These are phyloP conservation scores for Talaromyces sp. DNA, from an alignment of 2,329 filamentous ascomycete species.

Conservation along the genomic window DNA sequence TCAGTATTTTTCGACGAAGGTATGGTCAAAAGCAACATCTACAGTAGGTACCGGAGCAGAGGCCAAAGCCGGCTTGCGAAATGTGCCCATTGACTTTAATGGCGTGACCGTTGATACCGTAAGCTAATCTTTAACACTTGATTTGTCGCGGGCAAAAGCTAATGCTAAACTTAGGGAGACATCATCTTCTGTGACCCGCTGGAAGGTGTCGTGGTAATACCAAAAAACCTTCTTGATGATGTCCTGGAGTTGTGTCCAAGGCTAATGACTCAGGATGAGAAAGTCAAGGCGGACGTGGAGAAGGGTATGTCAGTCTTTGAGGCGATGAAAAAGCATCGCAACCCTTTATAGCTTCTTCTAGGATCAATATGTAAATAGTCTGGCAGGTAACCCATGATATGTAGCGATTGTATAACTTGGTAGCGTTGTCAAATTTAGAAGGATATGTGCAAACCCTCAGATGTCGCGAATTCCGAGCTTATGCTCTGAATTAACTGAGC, in stretches of 20 bases:
- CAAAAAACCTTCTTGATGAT: slow-evolving; percentile 55
- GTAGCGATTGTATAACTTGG: no score
- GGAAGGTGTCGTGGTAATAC: slow-evolving; percentile 69
- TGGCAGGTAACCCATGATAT: neutral
- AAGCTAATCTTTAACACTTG: slow-evolving; percentile 19
- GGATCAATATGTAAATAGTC: neutral
- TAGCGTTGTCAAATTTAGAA: neutral
- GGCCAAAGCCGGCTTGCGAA: slow-evolving; percentile 39
- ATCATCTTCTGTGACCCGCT: slow-evolving; percentile 65
- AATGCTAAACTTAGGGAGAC: slow-evolving; percentile 50
- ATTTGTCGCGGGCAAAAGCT: neutral
- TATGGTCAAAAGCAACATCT: slow-evolving; percentile 43
- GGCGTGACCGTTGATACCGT: slow-evolving; percentile 44
- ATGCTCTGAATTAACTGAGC: neutral
- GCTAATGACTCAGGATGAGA: slow-evolving; percentile 53
- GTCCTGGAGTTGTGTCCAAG: slow-evolving; percentile 60
- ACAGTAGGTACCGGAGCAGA: slow-evolving; percentile 47
- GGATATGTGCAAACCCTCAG: neutral
- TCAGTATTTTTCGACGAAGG: slow-evolving; percentile 24
- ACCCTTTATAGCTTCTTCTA: neutral
- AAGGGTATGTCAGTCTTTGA: slow-evolving; percentile 61
- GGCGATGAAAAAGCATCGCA: slow-evolving; percentile 60
- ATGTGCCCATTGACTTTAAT: slow-evolving; percentile 39
- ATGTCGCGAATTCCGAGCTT: no score
- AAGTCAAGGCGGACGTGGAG: slow-evolving; percentile 63